phyloP scores from a whole-genome alignment of 495 filamentous ascomycete species.

The Penicillium tannophilum region DNA sequence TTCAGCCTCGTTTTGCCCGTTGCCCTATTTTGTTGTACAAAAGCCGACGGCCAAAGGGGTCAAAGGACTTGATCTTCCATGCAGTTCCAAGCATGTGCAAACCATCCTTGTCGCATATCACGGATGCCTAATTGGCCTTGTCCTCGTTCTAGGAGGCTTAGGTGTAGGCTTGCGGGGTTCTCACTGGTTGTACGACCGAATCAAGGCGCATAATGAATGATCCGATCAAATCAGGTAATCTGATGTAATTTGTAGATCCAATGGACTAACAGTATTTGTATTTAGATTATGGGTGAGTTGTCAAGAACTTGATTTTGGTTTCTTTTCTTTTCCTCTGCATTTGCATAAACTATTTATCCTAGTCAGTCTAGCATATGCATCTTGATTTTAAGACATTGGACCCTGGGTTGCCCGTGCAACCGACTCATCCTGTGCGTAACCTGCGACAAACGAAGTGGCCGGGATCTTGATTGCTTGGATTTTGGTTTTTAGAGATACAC shows the following conservation, averaged over 20 bases:
- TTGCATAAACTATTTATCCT: conserved; percentile 3
- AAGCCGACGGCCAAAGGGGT: conserved; percentile 16
- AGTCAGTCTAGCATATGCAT: conserved; percentile 5
- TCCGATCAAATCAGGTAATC: neutral
- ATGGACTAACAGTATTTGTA: neutral
- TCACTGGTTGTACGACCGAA: neutral
- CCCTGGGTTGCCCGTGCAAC: conserved; percentile 26
- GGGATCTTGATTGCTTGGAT: neutral
- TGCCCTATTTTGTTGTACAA: conserved; percentile 23
- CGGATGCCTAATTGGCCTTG: neutral
- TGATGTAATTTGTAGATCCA: neutral
- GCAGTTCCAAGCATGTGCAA: neutral
- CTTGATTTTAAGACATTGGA: conserved; percentile 12
- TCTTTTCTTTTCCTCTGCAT: neutral
- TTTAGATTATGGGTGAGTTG: neutral
- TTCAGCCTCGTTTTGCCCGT: neutral
- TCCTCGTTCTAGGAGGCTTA: neutral
- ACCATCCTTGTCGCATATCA: neutral
- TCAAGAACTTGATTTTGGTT: neutral
- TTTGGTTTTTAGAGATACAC: too few relatives aligned
- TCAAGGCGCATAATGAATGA: conserved; percentile 4
- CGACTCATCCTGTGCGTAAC: conserved; percentile 7
- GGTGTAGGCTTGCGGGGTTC: neutral
- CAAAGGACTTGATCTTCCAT: neutral
- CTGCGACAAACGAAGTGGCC: neutral